phyloP scores from a whole-genome alignment of 129 eudicot species.

The Centaurea solstitialis region DNA sequence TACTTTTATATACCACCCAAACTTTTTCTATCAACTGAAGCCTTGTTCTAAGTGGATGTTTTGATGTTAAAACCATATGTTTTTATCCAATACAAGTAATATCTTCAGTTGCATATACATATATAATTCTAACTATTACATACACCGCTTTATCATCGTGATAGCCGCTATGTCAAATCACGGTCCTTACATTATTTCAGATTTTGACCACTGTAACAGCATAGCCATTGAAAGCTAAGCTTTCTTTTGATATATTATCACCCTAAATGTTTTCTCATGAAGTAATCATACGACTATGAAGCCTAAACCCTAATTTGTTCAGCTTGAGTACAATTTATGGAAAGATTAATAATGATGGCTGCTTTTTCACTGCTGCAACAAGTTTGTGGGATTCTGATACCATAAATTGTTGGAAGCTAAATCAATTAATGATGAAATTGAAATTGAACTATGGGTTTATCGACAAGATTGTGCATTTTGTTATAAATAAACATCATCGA shows the following conservation, averaged over 20 bases:
- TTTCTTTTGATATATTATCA: background rate
- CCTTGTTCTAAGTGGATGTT: background rate
- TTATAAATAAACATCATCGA: background rate
- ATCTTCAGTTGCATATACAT: background rate
- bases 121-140: background rate
- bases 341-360: background rate
- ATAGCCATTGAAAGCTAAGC: background rate
- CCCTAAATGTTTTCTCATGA: background rate
- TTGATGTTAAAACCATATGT: background rate
- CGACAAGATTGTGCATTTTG: constrained; percentile 8
- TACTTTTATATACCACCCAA: background rate
- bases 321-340: background rate
- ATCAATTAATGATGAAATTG: background rate
- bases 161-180: background rate
- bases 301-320: constrained; percentile 1
- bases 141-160: background rate
- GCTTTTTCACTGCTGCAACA: background rate
- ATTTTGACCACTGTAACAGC: background rate
- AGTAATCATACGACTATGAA: background rate
- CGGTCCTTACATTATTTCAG: background rate
- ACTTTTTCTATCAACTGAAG: background rate
- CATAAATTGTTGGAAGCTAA: background rate
- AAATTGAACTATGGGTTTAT: background rate
- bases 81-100: background rate
- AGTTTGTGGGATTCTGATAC: background rate